These are phyloP conservation scores for Smallanthus sonchifolius DNA, from an alignment of 129 eudicot genomes.

Conservation along the genomic window DNA sequence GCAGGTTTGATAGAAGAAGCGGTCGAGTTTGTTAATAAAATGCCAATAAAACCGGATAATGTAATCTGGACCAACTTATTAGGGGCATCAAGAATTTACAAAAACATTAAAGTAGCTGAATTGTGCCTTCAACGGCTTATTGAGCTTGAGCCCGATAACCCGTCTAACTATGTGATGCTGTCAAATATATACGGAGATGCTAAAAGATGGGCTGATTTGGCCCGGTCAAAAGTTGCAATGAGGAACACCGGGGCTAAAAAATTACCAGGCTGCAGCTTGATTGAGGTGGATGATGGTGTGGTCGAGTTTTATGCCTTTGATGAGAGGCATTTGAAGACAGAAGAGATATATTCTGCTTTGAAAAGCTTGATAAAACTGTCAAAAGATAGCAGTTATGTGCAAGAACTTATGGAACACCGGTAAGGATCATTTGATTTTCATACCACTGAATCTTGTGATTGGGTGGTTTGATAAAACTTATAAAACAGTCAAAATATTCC, in stretches of 20 bases:
- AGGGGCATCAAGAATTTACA: slow-evolving; percentile 60
- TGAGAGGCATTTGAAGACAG: slow-evolving; percentile 55
- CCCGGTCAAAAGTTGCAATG: slow-evolving; percentile 61
- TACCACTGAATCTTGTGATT: not conserved
- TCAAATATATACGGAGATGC: slow-evolving; percentile 71
- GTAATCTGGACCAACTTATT: slow-evolving; percentile 74
- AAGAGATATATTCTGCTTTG: slow-evolving; percentile 44
- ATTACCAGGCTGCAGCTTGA: slow-evolving; percentile 62
- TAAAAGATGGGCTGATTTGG: slow-evolving; percentile 55
- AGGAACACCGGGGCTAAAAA: slow-evolving; percentile 62
- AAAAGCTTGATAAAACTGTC: slow-evolving; percentile 46
- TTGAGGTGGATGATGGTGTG: slow-evolving; percentile 52
- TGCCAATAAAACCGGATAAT: slow-evolving; percentile 64
- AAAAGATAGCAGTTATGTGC: slow-evolving; percentile 14
- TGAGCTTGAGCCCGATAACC: slow-evolving; percentile 64
- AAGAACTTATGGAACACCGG: slow-evolving; percentile 18
- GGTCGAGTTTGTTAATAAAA: slow-evolving; percentile 43
- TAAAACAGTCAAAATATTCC: not conserved
- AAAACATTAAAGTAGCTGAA: slow-evolving; percentile 62
- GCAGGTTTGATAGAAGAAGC: slow-evolving; percentile 65
- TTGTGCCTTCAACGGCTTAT: slow-evolving; percentile 51
- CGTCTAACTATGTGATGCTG: slow-evolving; percentile 63
- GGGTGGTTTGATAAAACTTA: not conserved
- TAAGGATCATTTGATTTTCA: not conserved
- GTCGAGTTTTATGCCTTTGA: slow-evolving; percentile 64